Base-by-base conservation (phyloP, 257 asterid species). In the Nyctanthes arbortristis region DNA sequence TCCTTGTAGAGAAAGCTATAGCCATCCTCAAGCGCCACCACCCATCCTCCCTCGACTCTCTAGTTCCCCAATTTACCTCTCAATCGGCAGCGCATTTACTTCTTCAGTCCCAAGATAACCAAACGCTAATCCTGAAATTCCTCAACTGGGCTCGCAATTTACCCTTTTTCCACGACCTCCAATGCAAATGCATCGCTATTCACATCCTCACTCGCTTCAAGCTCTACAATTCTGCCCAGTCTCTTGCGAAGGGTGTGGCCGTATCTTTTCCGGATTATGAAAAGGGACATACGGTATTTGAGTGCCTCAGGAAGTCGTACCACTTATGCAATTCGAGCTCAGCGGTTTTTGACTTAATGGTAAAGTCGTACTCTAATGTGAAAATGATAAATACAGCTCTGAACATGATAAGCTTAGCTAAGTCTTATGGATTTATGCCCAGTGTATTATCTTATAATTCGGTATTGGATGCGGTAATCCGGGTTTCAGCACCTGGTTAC, bases 171-270 rank as follows among this genome's bases (percentile, higher is more conserved):
- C 33, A 60, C 73, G 77, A 89, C 49, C 88, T 89, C 25, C 87
- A 78, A 10, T 86, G 89, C 82, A 75, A 73, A 9, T 89, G 91
- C 54, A 74, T 86, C 65, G 73, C 91, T 4, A 74, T 88, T 71
- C 98, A 92, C 84, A 86, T 84, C 56, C 96, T 92, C 75, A 88
- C 88, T n/a, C 87, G 92, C 54, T 88, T 84, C 87, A 89, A 86
- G 58, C 86, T 78, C 77, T 92, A 86, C 80, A 88, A 83, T 69
- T 64, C 84, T 4, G 96, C 96, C 11, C 92, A 79, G 40, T 80
- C 88, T 36, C 70, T 92, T 13, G 92, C 91, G 31, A 85, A 86
- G 71, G 88, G 86, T 30, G 71, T 77, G 22, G 85, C 89, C 33
- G 33, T 78, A 1, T 4, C 28, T 8, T 82, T 82, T 20, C 73